A percentile compares a stretch with the other conserved stretches of the same genome.
These are phyloP conservation scores for Trichosporon asahii DNA, from an alignment of 1,284 basidiomycete genomes.

Conservation along the genomic window DNA sequence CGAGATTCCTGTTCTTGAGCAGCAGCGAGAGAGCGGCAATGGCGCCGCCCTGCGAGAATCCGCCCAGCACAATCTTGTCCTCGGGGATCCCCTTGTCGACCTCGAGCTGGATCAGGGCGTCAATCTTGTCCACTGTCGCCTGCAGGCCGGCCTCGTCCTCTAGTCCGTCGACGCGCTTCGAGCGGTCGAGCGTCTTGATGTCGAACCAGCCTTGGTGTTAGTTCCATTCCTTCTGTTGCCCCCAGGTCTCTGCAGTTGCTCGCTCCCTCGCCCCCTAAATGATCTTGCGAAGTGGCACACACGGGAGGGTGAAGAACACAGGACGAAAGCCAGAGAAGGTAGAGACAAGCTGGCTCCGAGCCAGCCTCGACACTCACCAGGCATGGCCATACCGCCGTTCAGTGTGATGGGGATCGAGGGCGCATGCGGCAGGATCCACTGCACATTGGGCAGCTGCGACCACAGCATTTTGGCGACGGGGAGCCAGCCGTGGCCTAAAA, in stretches of 20 bases:
- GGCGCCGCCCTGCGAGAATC: conserved; percentile 84
- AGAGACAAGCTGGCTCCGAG: no score
- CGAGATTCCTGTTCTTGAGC: conserved; percentile 65
- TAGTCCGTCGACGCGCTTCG: conserved; percentile 54
- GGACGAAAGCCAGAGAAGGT: no score
- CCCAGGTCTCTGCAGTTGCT: no score
- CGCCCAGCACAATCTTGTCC: conserved; percentile 63
- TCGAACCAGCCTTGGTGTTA: conserved; percentile 62
- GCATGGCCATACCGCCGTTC: conserved; percentile 40
- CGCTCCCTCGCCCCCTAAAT: no score
- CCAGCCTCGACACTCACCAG: background rate
- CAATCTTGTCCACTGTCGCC: conserved; percentile 61
- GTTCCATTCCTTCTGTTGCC: background rate
- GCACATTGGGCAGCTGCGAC: conserved; percentile 64
- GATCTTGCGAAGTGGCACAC: no score
- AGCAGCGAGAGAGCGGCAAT: conserved; percentile 71
- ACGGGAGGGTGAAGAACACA: no score
- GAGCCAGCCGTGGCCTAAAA: conserved; percentile 67
- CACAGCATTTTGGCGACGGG: conserved; percentile 68
- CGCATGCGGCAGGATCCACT: conserved; percentile 78
- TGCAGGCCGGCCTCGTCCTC: conserved; percentile 71
- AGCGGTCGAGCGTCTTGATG: conserved; percentile 62
- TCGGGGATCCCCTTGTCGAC: conserved; percentile 66
- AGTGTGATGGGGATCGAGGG: conserved; percentile 55
- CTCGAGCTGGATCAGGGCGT: conserved; percentile 69